Base-by-base conservation (phyloP, 345 rosid genomes). In the Eucalyptus microcorys region DNA sequence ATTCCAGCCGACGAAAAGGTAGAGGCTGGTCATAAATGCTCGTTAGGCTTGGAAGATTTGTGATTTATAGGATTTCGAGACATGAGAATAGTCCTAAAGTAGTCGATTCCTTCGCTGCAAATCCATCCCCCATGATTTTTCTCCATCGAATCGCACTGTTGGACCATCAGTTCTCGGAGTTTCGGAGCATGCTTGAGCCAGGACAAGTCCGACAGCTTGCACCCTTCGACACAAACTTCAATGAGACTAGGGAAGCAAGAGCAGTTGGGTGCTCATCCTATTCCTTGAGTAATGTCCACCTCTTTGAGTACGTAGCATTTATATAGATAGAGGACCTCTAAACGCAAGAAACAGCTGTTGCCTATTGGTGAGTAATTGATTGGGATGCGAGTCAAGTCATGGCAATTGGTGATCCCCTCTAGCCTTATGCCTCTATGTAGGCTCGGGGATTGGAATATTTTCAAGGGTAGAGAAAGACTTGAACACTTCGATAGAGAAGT, bases 301-400 rank as follows among this genome's bases (percentile, higher is more conserved):
- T n/a, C 21, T 21, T 14, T n/a, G 11, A 64, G 21, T 19, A 7
- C 5, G 0, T 5, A 57, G 66, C 66, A 57, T 10, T 10, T 57
- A 11, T 11, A 7, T 64, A 64, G 19, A 64, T 4, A 7, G 34
- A n/a, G 76, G 10, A n/a, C 10, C 21, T 64, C 21, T n/a, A 64
- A n/a, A 64, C 1, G 5, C 10, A 14, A 64, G 40, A 64, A 61
- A 30, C 2, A 0, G 2, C 0, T 15, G 14, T 13, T 61, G 34
- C 16, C 16, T 61, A 30, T 61, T 61, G 34, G 40, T 16, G 76
- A 64, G 76, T 64, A n/a, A 64, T 8, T 64, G 3, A 64, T 14
- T 64, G 19, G 37, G 37, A 64, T n/a, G 21, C 8, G 3, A 9
- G 37, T 64, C 76, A 64, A 64, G 5, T 14, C 3, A 8, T n/a